Base-by-base conservation (phyloP, 495 filamentous ascomycete species). In the Xylaria castorea region DNA sequence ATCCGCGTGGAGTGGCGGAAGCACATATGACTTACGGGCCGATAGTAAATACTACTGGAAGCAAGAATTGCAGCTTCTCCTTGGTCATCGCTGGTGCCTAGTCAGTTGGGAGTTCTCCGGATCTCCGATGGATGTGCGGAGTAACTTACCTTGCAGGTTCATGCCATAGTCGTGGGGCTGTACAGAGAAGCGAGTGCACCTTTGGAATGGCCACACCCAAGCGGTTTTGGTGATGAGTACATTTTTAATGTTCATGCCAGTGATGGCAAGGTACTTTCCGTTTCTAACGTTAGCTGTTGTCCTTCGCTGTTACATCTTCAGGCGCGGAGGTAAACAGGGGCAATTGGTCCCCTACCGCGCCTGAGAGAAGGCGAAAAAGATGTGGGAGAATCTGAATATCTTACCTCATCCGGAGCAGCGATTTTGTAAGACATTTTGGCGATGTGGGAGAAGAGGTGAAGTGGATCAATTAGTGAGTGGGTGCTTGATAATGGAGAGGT, bases 1-100 rank as follows among this genome's bases (percentile, higher is more conserved):
- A 30, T 46, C 12, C 22, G 7, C n/a, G 2, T 30, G 30, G 14
- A 32, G 12, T 25, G 25, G n/a, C 9, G 12, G 20, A 55, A 22
- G 60, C 9, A 18, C 20, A 42, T 16, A 40, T 62, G 2, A 76
- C 77, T 32, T 71, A 79, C 36, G 93, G 93, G 46, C 93, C 93
- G 72, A 95, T 90, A 30, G 93, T 95, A 80, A 95, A 94, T 53
- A 94, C 91, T n/a, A 93, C 92, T 12, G 93, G 93, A 7, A 94
- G 86, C 32, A 88, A 83, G 78, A 93, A 93, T 72, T 93, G 91
- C 12, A 95, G 85, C 81, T 94, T 95, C 80, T 95, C 93, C 70
- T 90, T 85, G 27, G 92, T 95, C 92, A 94, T 95, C 36, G 93
- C 93, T 80, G 64, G 40, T 46, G 40, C 44, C 32, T 5, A 18